These are phyloP conservation scores for Zelonia costaricensis DNA, from an alignment of 208 protist species.

Conservation along the genomic window DNA sequence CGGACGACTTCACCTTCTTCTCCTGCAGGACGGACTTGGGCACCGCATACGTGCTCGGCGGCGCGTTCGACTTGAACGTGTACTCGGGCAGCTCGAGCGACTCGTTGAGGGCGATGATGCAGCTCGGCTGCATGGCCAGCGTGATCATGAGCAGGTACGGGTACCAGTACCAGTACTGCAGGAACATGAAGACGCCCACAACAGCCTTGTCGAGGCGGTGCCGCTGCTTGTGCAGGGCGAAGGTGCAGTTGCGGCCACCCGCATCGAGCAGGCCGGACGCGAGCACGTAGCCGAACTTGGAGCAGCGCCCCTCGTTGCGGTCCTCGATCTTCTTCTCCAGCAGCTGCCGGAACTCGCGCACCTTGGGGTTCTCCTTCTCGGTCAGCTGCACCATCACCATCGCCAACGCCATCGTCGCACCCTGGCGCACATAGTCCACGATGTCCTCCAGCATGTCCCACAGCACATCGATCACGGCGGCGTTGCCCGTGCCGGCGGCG, in stretches of 20 bases:
- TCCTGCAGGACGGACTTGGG: conserved; percentile 84
- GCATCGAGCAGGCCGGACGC: conserved; percentile 98
- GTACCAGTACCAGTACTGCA: conserved; percentile 99
- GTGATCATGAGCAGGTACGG: conserved; percentile 98
- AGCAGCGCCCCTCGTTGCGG: conserved; percentile 95
- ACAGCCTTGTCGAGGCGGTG: conserved; percentile 95
- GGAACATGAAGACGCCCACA: conserved; percentile 97
- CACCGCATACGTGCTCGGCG: conserved; percentile 94
- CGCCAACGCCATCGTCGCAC: conserved; percentile 95
- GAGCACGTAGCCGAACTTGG: conserved; percentile 98
- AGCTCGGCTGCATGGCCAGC: conserved; percentile 96
- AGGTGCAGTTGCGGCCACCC: conserved; percentile 97
- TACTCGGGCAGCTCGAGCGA: conserved; percentile 96
- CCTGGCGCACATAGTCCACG: conserved; percentile 98
- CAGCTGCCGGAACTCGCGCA: conserved; percentile 87
- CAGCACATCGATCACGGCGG: conserved; percentile 94
- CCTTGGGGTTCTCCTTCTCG: conserved; percentile 86
- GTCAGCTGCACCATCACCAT: conserved; percentile 97
- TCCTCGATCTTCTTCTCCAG: conserved; percentile 79
- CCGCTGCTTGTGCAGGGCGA: conserved; percentile 93
- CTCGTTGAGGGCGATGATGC: conserved; percentile 97
- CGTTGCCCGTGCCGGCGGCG: conserved; percentile 95
- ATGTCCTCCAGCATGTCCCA: conserved; percentile 94
- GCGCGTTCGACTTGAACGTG: conserved; percentile 89
- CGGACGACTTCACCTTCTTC: conserved; percentile 81